Conservation (phyloP, 2,329 filamentous ascomycete genomes). For the Fusarium tanahbumbuense region DNA sequence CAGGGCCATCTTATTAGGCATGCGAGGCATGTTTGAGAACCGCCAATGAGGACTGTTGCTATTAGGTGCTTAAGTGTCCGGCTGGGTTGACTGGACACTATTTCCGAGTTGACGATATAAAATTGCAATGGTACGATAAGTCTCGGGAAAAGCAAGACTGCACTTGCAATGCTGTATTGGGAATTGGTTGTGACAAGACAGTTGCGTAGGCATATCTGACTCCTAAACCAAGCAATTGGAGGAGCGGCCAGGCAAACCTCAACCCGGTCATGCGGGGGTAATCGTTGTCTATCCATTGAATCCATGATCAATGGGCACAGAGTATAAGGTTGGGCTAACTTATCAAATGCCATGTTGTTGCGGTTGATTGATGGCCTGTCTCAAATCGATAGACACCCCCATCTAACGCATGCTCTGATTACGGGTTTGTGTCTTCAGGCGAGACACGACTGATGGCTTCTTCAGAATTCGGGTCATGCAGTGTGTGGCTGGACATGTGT, state of each 20-base stretch:
- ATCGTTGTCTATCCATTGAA: constrained; percentile 23
- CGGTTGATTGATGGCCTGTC: constrained; percentile 25
- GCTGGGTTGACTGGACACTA: constrained; percentile 18
- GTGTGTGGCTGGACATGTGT: constrained; percentile 54
- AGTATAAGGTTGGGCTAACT: constrained; percentile 28
- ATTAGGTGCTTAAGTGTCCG: constrained; percentile 19
- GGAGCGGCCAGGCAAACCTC: constrained; percentile 7
- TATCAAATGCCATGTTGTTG: constrained; percentile 19
- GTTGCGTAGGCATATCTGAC: constrained; percentile 34
- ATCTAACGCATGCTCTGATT: constrained; percentile 22
- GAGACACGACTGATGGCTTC: constrained; percentile 42
- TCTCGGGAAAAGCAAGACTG: constrained; percentile 38
- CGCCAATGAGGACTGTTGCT: constrained; percentile 7
- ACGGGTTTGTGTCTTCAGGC: constrained; percentile 16
- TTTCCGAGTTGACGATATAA: constrained; percentile 11
- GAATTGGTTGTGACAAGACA: constrained; percentile 11
- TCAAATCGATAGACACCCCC: constrained; percentile 30
- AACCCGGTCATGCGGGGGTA: constrained; percentile 23
- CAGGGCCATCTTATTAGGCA: neutral
- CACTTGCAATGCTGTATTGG: constrained; percentile 9
- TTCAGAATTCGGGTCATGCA: constrained; percentile 33
- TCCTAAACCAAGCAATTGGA: constrained; percentile 17
- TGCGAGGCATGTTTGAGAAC: constrained; percentile 13
- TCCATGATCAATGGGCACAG: constrained; percentile 5
- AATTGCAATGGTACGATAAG: constrained; percentile 39